Conservation (phyloP, 306 rosid species). For the Trifolium fragiferum region DNA sequence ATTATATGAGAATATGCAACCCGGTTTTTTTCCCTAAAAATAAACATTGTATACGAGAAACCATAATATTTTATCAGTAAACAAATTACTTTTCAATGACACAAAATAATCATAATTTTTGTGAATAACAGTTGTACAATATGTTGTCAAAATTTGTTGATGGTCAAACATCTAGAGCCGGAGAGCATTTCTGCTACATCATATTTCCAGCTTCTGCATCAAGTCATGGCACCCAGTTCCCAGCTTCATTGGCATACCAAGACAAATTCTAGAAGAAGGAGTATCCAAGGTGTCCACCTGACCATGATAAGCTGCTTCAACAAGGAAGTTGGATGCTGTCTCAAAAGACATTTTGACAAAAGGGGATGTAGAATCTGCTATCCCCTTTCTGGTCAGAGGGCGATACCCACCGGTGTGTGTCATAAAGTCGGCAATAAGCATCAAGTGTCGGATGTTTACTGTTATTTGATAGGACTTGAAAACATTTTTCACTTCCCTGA, state of each 20-base stretch:
- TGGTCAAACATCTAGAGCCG: not conserved
- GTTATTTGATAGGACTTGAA: conserved; percentile 88
- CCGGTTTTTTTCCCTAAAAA: no score
- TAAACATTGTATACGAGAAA: no score
- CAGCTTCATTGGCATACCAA: conserved; percentile 82
- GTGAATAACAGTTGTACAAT: not conserved
- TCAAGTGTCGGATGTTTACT: conserved; percentile 77
- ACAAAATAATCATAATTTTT: not conserved
- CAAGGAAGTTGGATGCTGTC: conserved; percentile 83
- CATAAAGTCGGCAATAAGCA: conserved; percentile 88
- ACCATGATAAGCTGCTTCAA: conserved; percentile 81
- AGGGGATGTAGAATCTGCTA: conserved; percentile 74
- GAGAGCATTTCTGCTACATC: conserved; percentile 16
- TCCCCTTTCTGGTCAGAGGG: conserved; percentile 69
- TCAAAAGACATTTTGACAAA: conserved; percentile 84
- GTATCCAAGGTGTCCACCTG: conserved; percentile 75
- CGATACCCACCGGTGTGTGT: conserved; percentile 74
- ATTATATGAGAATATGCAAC: no score
- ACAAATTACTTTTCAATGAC: no score
- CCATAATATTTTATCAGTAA: no score
- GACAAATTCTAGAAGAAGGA: conserved; percentile 90
- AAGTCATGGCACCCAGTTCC: conserved; percentile 87
- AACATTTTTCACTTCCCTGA: conserved; percentile 77
- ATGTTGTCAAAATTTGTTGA: conserved; percentile 48
- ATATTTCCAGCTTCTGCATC: conserved; percentile 67